phyloP scores from a whole-genome alignment of 2,329 filamentous ascomycete genomes.

The Aspergillus sp. region DNA sequence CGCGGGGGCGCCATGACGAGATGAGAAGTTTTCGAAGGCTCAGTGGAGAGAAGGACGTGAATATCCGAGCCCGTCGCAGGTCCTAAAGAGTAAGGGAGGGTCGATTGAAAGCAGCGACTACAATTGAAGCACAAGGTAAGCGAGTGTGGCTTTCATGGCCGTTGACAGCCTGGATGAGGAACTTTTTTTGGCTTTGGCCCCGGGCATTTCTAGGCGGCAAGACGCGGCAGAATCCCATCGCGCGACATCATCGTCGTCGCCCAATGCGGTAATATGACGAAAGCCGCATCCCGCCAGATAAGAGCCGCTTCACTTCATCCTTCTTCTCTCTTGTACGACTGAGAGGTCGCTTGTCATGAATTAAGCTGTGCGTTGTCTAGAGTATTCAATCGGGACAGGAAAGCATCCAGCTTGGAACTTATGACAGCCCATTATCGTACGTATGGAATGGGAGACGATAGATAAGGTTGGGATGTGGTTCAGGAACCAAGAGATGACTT shows the following conservation, averaged over 20 bases:
- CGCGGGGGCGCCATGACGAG: conserved; percentile 47
- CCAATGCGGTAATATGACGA: conserved; percentile 20
- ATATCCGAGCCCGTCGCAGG: background rate
- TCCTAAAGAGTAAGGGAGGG: background rate
- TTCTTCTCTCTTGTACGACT: background rate
- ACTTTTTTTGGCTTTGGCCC: conserved; percentile 21
- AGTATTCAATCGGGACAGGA: background rate
- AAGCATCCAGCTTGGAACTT: background rate
- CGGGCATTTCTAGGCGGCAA: conserved; percentile 25
- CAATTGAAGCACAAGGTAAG: conserved; percentile 6
- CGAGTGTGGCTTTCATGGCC: conserved; percentile 4
- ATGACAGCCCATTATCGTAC: background rate
- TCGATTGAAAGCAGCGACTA: background rate
- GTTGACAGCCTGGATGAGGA: conserved; percentile 12
- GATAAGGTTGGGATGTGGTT: background rate
- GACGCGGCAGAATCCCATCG: conserved; percentile 31
- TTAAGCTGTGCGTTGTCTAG: background rate
- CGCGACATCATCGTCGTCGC: conserved; percentile 24
- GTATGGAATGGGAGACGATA: background rate
- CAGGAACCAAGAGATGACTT: conserved; percentile 2
- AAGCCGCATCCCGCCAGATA: background rate
- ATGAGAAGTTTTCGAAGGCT: conserved; percentile 9
- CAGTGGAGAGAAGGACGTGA: background rate
- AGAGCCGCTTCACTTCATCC: background rate
- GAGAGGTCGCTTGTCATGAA: background rate